phyloP scores from a whole-genome alignment of 176 grass and related monocot genomes.

The Otatea glauca region DNA sequence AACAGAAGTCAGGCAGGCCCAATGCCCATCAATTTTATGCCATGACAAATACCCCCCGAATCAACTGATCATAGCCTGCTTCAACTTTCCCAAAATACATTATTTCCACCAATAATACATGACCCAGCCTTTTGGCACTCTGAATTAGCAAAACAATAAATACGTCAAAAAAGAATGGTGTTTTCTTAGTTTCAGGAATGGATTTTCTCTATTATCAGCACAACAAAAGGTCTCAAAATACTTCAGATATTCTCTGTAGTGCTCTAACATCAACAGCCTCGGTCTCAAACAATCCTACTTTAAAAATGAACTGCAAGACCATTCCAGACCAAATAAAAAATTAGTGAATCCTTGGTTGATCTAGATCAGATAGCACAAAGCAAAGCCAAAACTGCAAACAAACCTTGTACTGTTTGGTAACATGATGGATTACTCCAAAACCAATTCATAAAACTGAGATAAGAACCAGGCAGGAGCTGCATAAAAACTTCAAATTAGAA shows the following conservation, averaged over 20 bases:
- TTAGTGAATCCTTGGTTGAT: background rate
- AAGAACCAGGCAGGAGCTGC: constrained; percentile 39
- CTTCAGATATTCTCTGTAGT: background rate
- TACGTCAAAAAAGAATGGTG: background rate
- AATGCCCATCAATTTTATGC: background rate
- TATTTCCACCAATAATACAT: constrained; percentile 33
- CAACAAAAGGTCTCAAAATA: constrained; percentile 26
- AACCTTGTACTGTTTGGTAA: constrained; percentile 1
- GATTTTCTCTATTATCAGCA: constrained; percentile 12
- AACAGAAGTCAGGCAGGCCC: background rate
- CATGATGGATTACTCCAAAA: constrained; percentile 16
- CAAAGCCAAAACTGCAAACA: constrained; percentile 17
- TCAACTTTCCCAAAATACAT: background rate
- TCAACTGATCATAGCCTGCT: background rate
- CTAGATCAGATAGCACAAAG: background rate
- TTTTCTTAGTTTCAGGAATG: constrained; percentile 14
- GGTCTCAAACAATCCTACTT: constrained; percentile 11
- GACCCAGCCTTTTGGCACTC: background rate
- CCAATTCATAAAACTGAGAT: background rate
- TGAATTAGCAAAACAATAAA: background rate
- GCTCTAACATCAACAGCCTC: constrained; percentile 19
- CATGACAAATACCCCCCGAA: background rate
- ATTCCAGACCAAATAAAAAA: background rate
- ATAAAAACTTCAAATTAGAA: constrained; percentile 27
- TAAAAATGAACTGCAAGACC: background rate